These are phyloP conservation scores for Aspergillus affinis DNA, from an alignment of 495 filamentous ascomycete species.

Conservation along the genomic window DNA sequence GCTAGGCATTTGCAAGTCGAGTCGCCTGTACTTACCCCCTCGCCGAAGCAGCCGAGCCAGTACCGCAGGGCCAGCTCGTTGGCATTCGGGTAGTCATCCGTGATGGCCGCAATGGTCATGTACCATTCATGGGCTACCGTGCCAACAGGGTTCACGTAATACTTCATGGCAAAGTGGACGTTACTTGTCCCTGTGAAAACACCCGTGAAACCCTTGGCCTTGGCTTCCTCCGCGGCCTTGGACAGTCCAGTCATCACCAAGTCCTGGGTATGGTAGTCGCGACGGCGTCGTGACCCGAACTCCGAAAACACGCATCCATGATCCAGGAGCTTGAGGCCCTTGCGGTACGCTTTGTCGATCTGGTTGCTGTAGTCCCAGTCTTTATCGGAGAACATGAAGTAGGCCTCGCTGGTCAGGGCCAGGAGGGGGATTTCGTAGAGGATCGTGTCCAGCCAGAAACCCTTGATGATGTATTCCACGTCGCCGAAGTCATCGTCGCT, in stretches of 20 bases:
- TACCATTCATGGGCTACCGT: slow-evolving; percentile 99
- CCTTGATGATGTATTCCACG: slow-evolving; percentile 69
- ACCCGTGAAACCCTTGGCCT: slow-evolving; percentile 61
- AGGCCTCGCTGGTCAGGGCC: slow-evolving; percentile 88
- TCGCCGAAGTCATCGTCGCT: slow-evolving; percentile 71
- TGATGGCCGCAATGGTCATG: slow-evolving; percentile 95
- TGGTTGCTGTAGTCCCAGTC: slow-evolving; percentile 87
- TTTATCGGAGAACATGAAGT: slow-evolving; percentile 90
- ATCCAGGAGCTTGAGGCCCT: slow-evolving; percentile 73
- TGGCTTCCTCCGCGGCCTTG: slow-evolving; percentile 67
- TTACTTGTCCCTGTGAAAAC: slow-evolving; percentile 88
- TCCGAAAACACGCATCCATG: slow-evolving; percentile 89
- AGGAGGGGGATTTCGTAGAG: slow-evolving; percentile 96
- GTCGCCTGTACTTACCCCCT: slow-evolving; percentile 56
- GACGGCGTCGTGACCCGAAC: slow-evolving; percentile 83
- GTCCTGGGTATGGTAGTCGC: slow-evolving; percentile 94
- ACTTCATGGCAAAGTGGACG: slow-evolving; percentile 94
- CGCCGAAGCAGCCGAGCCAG: slow-evolving; percentile 90
- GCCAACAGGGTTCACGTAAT: slow-evolving; percentile 76
- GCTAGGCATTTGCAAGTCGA: slow-evolving; percentile 5
- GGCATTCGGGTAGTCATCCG: slow-evolving; percentile 76
- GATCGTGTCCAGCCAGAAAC: slow-evolving; percentile 91
- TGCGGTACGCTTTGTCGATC: slow-evolving; percentile 75
- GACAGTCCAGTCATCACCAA: slow-evolving; percentile 81
- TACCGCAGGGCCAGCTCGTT: slow-evolving; percentile 79